Evolutionary conservation across 2,329 filamentous ascomycete species (phyloP), one percentile per base, ranked within the genome.

Genomic region (Aplosporella prunicola): DNA sequence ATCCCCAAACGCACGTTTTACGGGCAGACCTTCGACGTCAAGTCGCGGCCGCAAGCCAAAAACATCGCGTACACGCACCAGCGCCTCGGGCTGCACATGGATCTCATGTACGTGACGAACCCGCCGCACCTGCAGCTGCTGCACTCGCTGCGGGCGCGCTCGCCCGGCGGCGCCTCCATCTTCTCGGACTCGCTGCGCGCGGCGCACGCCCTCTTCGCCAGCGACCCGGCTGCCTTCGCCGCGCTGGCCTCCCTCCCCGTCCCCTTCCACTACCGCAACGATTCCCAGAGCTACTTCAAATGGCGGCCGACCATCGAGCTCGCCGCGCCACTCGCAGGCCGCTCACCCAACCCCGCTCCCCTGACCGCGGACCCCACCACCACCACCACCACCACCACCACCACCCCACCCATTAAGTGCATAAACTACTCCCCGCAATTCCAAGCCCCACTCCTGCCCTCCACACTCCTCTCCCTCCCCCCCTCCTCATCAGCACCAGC

Each of bases 1-100:
- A 74, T 74, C 22, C 63, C 95, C 17, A 82, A 86, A 51, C 78
- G 86, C 49, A 91, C 88, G 6, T 91, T 96, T 55, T 96, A 96
- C 58, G 91, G 91, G 27, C 68, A 72, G 48, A 93, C 86, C 0
- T 96, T 88, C 78, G 82, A 95, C 58, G 89, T 96, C 9, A 75
- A 78, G 37, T 85, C 80, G 3, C 81, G 93, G 36, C 80, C 82
- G 2, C 59, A 84, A 39, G 85, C 88, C 16, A 87, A 89, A 54
- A 96, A 96, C 55, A 83, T 95, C 4, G 89, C 91, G 15, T 69
- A 96, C 62, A 95, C 89, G 1, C 80, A 74, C 51, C 72, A 80
- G 32, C 80, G 79, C 51, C 76, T 96, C 1, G 84, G 83, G 11
- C 78, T 95, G 32, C 91, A 98, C 63, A 91, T 94, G 75, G 91